Conservation (phyloP, 1,284 basidiomycete genomes). For the Singerocomus rubriflavus region DNA sequence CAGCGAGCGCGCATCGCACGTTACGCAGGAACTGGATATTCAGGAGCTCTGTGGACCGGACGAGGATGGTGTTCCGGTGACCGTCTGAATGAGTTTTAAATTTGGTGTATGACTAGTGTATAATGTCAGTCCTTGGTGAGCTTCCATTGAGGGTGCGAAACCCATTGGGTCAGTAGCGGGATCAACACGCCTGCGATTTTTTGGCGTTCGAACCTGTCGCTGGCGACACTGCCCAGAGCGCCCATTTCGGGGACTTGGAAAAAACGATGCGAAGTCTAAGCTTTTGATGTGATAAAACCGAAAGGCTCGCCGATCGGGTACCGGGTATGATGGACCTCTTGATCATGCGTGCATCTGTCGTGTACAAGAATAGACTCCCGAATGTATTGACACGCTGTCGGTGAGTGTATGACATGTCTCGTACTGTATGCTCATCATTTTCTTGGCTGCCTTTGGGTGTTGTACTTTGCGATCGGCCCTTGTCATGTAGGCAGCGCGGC, state of each 20-base stretch:
- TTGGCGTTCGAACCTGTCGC: no score
- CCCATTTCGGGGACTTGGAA: no score
- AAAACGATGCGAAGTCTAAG: no score
- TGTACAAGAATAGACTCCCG: slow-evolving; percentile 84
- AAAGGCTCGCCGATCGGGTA: neutral
- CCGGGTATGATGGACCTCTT: slow-evolving; percentile 54
- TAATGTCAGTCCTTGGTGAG: neutral
- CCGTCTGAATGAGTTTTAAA: slow-evolving; percentile 1
- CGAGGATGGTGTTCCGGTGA: slow-evolving; percentile 37
- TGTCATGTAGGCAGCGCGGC: no score
- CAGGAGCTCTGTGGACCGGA: slow-evolving; percentile 47
- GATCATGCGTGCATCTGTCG: slow-evolving; percentile 85
- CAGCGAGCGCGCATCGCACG: slow-evolving; percentile 33
- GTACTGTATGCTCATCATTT: neutral
- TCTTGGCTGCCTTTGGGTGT: neutral
- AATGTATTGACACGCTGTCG: slow-evolving; percentile 76
- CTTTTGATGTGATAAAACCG: neutral
- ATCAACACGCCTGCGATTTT: no score
- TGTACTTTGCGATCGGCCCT: slow-evolving; percentile 31
- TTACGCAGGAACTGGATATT: slow-evolving; percentile 42
- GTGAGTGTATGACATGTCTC: slow-evolving; percentile 37
- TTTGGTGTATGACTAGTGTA: neutral
- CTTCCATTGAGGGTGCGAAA: no score
- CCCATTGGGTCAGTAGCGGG: no score
- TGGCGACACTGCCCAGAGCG: no score